Conservation (phyloP, 2,329 filamentous ascomycete species). For the Dactylellina drechsleri region DNA sequence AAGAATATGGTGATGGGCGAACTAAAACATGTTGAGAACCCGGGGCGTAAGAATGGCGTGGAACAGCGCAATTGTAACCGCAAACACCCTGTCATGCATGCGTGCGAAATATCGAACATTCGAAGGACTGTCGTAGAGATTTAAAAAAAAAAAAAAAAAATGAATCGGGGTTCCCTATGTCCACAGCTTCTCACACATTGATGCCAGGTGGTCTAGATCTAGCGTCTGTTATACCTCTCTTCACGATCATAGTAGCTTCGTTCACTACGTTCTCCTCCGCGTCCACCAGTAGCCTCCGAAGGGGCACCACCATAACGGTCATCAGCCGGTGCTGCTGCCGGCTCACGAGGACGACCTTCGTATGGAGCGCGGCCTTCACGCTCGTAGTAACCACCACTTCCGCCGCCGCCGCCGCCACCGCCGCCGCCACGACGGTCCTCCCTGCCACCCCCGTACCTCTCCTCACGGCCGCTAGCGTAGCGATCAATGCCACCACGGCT, state of each 20-base stretch:
- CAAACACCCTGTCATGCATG: not conserved
- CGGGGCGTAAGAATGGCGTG: slow-evolving; percentile 48
- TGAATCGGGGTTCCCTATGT: slow-evolving; percentile 22
- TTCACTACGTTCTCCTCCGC: slow-evolving; percentile 62
- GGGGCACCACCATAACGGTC: slow-evolving; percentile 52
- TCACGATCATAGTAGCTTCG: slow-evolving; percentile 62
- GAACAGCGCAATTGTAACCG: slow-evolving; percentile 25
- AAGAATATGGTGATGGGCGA: slow-evolving; percentile 15
- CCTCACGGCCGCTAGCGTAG: slow-evolving; percentile 63
- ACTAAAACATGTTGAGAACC: slow-evolving; percentile 13
- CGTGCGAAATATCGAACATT: slow-evolving; percentile 17
- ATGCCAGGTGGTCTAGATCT: slow-evolving; percentile 51
- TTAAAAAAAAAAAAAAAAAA: slow-evolving; percentile 6
- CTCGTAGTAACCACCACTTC: slow-evolving; percentile 66
- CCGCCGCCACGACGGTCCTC: slow-evolving; percentile 58
- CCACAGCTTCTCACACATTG: slow-evolving; percentile 35
- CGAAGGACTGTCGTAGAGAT: slow-evolving; percentile 14
- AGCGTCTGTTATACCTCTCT: slow-evolving; percentile 57
- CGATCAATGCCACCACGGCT: slow-evolving; percentile 65
- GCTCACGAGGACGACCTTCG: slow-evolving; percentile 59
- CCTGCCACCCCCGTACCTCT: slow-evolving; percentile 62
- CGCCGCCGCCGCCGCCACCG: slow-evolving; percentile 61
- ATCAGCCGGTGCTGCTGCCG: slow-evolving; percentile 59
- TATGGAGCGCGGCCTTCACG: slow-evolving; percentile 63
- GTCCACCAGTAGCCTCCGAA: slow-evolving; percentile 61